Evolutionary conservation across 352 stramenopile genomes (phyloP).

Genomic region (Globisporangium paddicum): DNA sequence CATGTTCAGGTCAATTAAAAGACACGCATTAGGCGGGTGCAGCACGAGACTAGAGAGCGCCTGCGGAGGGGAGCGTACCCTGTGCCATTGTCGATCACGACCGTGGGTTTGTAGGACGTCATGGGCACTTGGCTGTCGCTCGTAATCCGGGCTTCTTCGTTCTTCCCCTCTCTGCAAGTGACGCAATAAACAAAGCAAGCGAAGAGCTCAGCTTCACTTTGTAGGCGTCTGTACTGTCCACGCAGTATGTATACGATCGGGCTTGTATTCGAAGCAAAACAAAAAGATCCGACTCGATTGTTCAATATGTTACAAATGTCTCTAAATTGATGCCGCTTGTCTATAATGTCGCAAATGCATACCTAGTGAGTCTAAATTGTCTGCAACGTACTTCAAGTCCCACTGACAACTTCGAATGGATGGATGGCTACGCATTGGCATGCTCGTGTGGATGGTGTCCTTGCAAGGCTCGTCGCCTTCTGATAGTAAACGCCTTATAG

Average conservation of each 20-base stretch:
- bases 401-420: too few species aligned
- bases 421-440: too few species aligned
- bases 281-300: slow-evolving; percentile 1
- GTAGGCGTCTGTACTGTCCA: background rate
- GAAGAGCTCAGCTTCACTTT: slow-evolving; percentile 8
- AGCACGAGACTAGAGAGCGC: background rate
- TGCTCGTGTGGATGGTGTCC: too few species aligned
- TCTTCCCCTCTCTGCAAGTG: slow-evolving; percentile 2
- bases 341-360: too few species aligned
- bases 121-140: slow-evolving; percentile 18
- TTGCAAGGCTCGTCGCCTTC: too few species aligned
- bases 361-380: too few species aligned
- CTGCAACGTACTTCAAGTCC: too few species aligned
- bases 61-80: slow-evolving; percentile 50
- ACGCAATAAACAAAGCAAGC: background rate
- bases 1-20: background rate
- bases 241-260: background rate
- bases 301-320: background rate
- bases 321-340: too few species aligned
- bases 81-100: slow-evolving; percentile 97
- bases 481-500: too few species aligned
- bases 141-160: background rate
- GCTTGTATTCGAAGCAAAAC: background rate
- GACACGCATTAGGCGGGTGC: too few species aligned
- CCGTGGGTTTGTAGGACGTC: slow-evolving; percentile 85